Evolutionary conservation across 2,329 filamentous ascomycete genomes (phyloP).

Genomic region (Calonectria fujianensis): DNA sequence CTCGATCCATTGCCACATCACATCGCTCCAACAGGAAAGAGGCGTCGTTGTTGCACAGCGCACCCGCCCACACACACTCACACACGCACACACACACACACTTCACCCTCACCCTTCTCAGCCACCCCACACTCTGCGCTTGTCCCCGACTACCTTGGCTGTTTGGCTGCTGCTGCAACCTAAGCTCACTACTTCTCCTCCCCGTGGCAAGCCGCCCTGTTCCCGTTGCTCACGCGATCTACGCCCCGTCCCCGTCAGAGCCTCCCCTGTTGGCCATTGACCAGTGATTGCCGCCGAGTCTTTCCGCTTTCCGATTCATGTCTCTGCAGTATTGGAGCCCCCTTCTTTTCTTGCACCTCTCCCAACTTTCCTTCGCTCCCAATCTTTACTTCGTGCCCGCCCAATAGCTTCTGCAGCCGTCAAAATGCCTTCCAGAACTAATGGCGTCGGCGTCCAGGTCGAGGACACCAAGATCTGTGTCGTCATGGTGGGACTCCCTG

Average conservation of each 20-base stretch:
- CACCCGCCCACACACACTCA: slow-evolving; percentile 24
- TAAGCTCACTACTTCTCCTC: slow-evolving; percentile 45
- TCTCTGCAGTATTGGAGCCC: slow-evolving; percentile 55
- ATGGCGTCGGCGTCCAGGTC: slow-evolving; percentile 86
- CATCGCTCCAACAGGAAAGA: slow-evolving; percentile 31
- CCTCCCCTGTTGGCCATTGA: slow-evolving; percentile 42
- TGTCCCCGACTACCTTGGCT: slow-evolving; percentile 22
- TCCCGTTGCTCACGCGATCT: slow-evolving; percentile 45
- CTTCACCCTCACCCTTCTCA: slow-evolving; percentile 19
- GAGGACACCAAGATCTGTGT: slow-evolving; percentile 98
- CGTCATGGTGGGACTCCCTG: slow-evolving; percentile 98
- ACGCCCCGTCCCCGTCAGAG: slow-evolving; percentile 27
- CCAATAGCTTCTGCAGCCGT: slow-evolving; percentile 44
- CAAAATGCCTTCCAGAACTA: slow-evolving; percentile 71
- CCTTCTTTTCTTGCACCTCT: slow-evolving; percentile 41
- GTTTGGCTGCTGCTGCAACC: slow-evolving; percentile 29
- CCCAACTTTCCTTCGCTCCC: slow-evolving; percentile 21
- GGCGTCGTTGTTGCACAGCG: slow-evolving; percentile 31
- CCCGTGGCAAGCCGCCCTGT: slow-evolving; percentile 40
- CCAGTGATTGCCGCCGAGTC: slow-evolving; percentile 38
- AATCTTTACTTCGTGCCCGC: slow-evolving; percentile 32
- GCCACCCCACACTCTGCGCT: slow-evolving; percentile 35
- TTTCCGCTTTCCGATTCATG: slow-evolving; percentile 46
- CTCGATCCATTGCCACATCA: slow-evolving; percentile 38
- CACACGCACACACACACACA: slow-evolving; percentile 14